Percentiles rank a stretch among this genome's conserved stretches.
These are phyloP conservation scores for Citrus hindsii DNA, from an alignment of 345 rosid species.

Conservation along the genomic window DNA sequence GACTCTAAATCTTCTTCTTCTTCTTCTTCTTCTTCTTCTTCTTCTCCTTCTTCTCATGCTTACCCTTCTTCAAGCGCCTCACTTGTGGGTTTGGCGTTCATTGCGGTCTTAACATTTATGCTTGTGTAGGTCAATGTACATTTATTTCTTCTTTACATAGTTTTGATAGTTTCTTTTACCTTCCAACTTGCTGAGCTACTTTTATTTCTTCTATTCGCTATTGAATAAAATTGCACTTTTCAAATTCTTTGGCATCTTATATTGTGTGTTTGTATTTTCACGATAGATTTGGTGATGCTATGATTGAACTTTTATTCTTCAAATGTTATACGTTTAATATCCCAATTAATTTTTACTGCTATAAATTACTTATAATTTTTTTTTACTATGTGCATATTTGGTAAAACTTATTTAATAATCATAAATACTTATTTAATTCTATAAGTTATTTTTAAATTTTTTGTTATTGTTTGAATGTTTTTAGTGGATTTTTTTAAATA, in stretches of 20 bases:
- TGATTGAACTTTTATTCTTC: background rate
- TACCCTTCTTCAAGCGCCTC: constrained; percentile 11
- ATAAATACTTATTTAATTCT: too few relatives aligned
- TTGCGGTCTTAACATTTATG: constrained; percentile 13
- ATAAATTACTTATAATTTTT: too few relatives aligned
- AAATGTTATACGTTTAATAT: too few relatives aligned
- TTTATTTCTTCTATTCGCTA: background rate
- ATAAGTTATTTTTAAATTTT: too few relatives aligned
- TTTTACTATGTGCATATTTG: too few relatives aligned
- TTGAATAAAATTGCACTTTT: background rate
- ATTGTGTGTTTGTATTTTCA: too few relatives aligned
- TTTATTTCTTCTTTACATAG: background rate
- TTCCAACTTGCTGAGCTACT: background rate
- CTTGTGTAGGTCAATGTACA: constrained; percentile 5
- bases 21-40: too few relatives aligned
- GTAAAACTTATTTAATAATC: too few relatives aligned
- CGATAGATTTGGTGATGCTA: background rate
- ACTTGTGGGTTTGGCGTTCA: constrained; percentile 11
- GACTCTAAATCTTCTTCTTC: background rate
- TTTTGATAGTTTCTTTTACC: background rate
- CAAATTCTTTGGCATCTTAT: background rate
- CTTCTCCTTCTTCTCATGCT: background rate
- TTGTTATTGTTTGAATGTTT: too few relatives aligned
- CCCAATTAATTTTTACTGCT: too few relatives aligned
- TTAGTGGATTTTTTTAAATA: too few relatives aligned